Evolutionary conservation across 2,329 filamentous ascomycete genomes (phyloP).

Genomic region (Escovopsis sp.): DNA sequence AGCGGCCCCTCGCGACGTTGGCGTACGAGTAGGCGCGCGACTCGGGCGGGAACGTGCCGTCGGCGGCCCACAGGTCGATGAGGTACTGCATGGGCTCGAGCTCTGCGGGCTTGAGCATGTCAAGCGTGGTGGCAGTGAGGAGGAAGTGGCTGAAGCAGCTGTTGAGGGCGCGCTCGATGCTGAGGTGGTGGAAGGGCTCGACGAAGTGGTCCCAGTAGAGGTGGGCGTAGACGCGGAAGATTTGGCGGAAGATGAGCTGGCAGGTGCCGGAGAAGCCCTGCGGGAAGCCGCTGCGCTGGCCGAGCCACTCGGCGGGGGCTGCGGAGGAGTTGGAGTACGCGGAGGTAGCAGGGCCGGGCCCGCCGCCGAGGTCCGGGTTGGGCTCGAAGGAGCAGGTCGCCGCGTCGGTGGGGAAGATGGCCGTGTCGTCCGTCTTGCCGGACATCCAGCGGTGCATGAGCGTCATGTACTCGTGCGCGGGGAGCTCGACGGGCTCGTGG

Average conservation of each 20-base stretch:
- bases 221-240: conserved; percentile 92
- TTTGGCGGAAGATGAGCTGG: conserved; percentile 82
- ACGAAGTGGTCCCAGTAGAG: conserved; percentile 88
- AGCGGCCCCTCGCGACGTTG: conserved; percentile 24
- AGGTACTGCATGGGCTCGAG: conserved; percentile 84
- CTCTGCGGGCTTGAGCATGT: conserved; percentile 69
- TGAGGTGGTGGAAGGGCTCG: conserved; percentile 65
- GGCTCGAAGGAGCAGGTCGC: conserved; percentile 45
- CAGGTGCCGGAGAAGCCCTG: conserved; percentile 71
- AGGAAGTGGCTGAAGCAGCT: conserved; percentile 73
- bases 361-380: conserved; percentile 36
- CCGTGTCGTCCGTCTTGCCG: conserved; percentile 73
- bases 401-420: conserved; percentile 73
- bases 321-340: conserved; percentile 57
- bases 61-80: conserved; percentile 74
- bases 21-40: conserved; percentile 45
- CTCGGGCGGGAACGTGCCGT: conserved; percentile 64
- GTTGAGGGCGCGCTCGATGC: conserved; percentile 60
- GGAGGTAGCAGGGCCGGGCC: conserved; percentile 36
- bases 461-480: conserved; percentile 78
- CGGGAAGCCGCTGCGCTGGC: conserved; percentile 78
- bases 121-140: conserved; percentile 58
- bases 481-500: conserved; percentile 70
- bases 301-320: conserved; percentile 56
- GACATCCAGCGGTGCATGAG: conserved; percentile 90